Conservation (phyloP, 805 yeast species). For the Zygotorulaspora danielsina region DNA sequence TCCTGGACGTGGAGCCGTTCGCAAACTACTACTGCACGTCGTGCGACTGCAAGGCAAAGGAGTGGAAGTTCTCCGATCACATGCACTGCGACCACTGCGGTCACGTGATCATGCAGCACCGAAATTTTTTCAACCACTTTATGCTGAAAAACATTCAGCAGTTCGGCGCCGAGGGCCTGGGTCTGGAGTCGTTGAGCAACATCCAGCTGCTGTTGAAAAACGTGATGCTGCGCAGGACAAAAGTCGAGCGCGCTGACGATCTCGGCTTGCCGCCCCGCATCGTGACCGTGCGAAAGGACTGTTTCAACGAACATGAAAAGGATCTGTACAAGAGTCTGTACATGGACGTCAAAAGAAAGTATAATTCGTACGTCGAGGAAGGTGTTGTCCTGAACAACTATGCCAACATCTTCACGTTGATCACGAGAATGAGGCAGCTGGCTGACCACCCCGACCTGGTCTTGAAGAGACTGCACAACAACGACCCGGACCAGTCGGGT, state of each 20-base stretch:
- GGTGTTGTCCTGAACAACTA: conserved; percentile 96
- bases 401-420: conserved; percentile 92
- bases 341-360: conserved; percentile 79
- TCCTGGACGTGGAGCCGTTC: conserved; percentile 78
- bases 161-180: conserved; percentile 76
- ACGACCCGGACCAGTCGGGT: conserved; percentile 33
- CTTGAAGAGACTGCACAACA: conserved; percentile 56
- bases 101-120: conserved; percentile 91
- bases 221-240: conserved; percentile 90
- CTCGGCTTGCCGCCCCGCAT: conserved; percentile 94
- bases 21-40: conserved; percentile 88
- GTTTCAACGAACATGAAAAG: conserved; percentile 90
- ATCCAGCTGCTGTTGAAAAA: conserved; percentile 70
- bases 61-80: conserved; percentile 82
- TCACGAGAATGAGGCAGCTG: conserved; percentile 95
- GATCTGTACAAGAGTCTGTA: conserved; percentile 86
- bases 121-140: conserved; percentile 93
- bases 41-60: conserved; percentile 76
- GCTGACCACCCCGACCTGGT: conserved; percentile 99
- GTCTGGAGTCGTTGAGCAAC: conserved; percentile 69
- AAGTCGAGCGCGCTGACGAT: conserved; percentile 95
- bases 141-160: conserved; percentile 91
- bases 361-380: conserved; percentile 88
- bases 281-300: conserved; percentile 81
- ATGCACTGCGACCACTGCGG: conserved; percentile 83